Evolutionary conservation across 1,284 basidiomycete species (phyloP), one percentile per base, ranked within the genome.

Genomic region (Phenoliferia sp.): DNA sequence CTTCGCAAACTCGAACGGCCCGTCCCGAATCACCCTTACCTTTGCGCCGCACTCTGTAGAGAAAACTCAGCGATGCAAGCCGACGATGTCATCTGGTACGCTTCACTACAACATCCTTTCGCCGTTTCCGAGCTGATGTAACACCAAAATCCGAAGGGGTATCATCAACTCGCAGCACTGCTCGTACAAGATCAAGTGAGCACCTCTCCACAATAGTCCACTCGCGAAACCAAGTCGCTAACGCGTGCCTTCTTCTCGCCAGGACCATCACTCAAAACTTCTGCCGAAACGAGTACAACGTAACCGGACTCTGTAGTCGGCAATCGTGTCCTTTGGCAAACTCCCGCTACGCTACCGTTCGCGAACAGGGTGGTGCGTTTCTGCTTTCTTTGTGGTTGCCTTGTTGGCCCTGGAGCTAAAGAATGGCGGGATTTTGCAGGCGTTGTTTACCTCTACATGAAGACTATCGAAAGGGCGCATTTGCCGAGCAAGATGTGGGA

Each of bases 401-500:
- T 3, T 31, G 17, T 33, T 33, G 55, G 55, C 31, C 22, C 10
- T 26, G 39, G 39, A 61, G 59, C 59, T 61, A 32, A n/a, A n/a
- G n/a, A n/a, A 61, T 61, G 29, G 10, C 22, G 33, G 28, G 28
- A 1, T 3, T 22, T 60, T 29, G 22, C 63, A 94, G 94, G 94
- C 55, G 83, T 89, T 1, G 80, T 99, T 31, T 99, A 96, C 79
- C 86, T 99, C n/a, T 99, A 92, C 78, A 86, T 97, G 78, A 99
- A 99, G 82, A 99, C 95, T 6, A 94, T 96, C 69, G 96, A 99
- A 80, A 86, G 96, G 66, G 94, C 95, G 16, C 95, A 99, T 80
- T 88, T 90, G 34, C 96, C 96, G 28, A 90, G 91, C 44, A 87
- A 90, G 75, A 93, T 97, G 90, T 99, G 96, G 96, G 95, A 99